These are phyloP conservation scores for Oleoguttula mirabilis DNA, from an alignment of 495 filamentous ascomycete genomes.

Conservation along the genomic window DNA sequence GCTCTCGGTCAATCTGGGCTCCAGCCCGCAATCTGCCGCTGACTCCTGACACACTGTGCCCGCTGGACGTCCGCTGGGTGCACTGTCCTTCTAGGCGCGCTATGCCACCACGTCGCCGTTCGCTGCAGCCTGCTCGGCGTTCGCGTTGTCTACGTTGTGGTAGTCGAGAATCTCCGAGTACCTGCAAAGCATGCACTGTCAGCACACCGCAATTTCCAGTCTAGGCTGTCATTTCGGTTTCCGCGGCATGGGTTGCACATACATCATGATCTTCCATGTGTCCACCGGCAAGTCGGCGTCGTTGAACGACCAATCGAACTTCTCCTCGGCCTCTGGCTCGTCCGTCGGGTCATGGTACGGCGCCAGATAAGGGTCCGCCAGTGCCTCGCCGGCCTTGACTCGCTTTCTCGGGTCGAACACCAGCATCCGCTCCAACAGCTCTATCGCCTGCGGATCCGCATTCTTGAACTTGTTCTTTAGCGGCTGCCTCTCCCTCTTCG, in stretches of 20 bases:
- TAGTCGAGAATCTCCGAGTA: slow-evolving; percentile 99
- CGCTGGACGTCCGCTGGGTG: no score
- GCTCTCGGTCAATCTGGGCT: neutral
- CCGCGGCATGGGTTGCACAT: slow-evolving; percentile 29
- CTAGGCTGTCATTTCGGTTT: no score
- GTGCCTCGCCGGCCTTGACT: slow-evolving; percentile 68
- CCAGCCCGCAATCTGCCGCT: neutral
- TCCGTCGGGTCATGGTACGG: slow-evolving; percentile 96
- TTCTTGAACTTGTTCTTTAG: slow-evolving; percentile 90
- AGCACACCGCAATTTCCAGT: slow-evolving; percentile 1
- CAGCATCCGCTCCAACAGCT: slow-evolving; percentile 90
- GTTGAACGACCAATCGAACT: slow-evolving; percentile 99
- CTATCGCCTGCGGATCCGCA: slow-evolving; percentile 82
- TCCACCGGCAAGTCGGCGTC: slow-evolving; percentile 95
- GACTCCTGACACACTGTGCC: no score
- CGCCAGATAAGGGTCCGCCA: slow-evolving; percentile 84
- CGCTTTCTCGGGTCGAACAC: slow-evolving; percentile 93
- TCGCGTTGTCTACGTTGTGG: slow-evolving; percentile 67
- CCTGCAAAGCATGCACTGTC: slow-evolving; percentile 41
- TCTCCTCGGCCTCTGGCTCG: slow-evolving; percentile 90
- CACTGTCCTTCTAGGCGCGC: no score
- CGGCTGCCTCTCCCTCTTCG: slow-evolving; percentile 86
- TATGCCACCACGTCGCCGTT: slow-evolving; percentile 2
- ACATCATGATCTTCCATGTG: slow-evolving; percentile 99
- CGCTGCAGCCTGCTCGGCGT: slow-evolving; percentile 11